A percentile compares a stretch with the other conserved stretches of the same genome.
Conservation (phyloP, 495 filamentous ascomycete species). For the Trichocladium uniseriatum region DNA sequence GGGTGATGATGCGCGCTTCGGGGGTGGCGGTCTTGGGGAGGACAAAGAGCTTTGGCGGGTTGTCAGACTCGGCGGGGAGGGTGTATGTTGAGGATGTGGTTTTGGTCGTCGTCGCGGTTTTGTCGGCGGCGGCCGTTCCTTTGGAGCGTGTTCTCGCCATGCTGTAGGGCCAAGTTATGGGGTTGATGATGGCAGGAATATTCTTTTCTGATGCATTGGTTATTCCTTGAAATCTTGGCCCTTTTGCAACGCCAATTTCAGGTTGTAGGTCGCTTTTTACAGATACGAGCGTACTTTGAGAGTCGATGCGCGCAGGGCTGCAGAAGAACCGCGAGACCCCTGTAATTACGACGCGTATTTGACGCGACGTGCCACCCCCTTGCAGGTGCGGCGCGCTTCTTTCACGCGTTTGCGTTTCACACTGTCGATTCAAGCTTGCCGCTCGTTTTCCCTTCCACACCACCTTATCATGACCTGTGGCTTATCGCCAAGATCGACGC, state of each 20-base stretch:
- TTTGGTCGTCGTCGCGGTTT: slow-evolving; percentile 2
- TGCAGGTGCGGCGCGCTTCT: slow-evolving; percentile 3
- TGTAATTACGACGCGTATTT: slow-evolving; percentile 19
- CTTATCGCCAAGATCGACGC: slow-evolving; percentile 15
- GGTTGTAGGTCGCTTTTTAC: too few species aligned
- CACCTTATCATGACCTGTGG: slow-evolving; percentile 11
- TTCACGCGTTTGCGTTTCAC: not conserved
- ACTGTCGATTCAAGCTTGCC: not conserved
- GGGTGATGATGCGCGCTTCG: slow-evolving; percentile 60
- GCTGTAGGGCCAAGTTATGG: not conserved
- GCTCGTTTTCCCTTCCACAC: not conserved
- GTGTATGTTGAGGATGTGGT: slow-evolving; percentile 24
- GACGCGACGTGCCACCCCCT: slow-evolving; percentile 13
- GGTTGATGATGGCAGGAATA: not conserved
- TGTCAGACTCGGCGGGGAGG: slow-evolving; percentile 27
- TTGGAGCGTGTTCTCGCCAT: slow-evolving; percentile 28
- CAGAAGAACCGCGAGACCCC: slow-evolving; percentile 25
- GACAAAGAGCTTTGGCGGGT: slow-evolving; percentile 64
- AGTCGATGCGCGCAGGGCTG: not conserved
- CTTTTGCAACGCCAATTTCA: too few species aligned
- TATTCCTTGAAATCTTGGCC: not conserved
- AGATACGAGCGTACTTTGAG: too few species aligned
- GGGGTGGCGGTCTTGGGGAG: slow-evolving; percentile 58
- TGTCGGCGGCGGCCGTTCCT: slow-evolving; percentile 17
- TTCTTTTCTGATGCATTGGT: not conserved